Percentiles rank a stretch among this genome's conserved stretches.
Evolutionary conservation across 2,329 filamentous ascomycete species (phyloP).

Genomic region (Chaetothyriales sp.): DNA sequence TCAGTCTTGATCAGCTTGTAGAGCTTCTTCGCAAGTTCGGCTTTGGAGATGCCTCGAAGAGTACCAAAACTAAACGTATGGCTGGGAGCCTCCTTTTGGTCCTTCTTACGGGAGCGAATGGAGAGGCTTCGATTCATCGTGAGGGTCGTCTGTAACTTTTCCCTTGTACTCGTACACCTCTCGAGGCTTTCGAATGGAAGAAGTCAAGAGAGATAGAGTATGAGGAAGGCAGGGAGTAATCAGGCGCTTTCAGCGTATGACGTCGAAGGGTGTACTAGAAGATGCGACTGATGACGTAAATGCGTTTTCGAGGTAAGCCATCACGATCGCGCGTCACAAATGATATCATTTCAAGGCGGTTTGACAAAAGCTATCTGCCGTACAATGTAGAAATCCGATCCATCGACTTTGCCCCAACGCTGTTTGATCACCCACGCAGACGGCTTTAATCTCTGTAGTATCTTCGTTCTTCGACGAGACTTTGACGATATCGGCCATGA

Average conservation of each 20-base stretch:
- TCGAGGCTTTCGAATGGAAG: background rate
- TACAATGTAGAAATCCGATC: background rate
- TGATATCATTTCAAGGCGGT: background rate
- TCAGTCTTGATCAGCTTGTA: slow-evolving; percentile 90
- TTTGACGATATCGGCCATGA: slow-evolving; percentile 5
- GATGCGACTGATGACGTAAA: background rate
- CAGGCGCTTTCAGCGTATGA: background rate
- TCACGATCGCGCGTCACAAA: background rate
- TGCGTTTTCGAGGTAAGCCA: background rate
- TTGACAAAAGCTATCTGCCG: background rate
- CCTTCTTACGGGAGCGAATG: slow-evolving; percentile 24
- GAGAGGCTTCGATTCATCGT: slow-evolving; percentile 32
- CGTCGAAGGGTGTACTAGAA: background rate
- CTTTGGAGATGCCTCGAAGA: slow-evolving; percentile 70
- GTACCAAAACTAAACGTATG: slow-evolving; percentile 65
- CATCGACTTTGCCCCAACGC: background rate
- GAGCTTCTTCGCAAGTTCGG: slow-evolving; percentile 77
- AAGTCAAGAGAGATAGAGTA: background rate
- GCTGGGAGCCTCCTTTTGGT: slow-evolving; percentile 32
- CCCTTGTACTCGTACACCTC: background rate
- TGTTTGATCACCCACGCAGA: background rate
- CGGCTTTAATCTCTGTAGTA: background rate
- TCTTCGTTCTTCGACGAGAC: slow-evolving; percentile 1
- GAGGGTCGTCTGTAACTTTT: background rate
- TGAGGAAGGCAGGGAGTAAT: background rate